Evolutionary conservation across 164 flowering plant genomes (phyloP), one percentile per base, ranked within the genome.

Genomic region (Vitis rupestris): DNA sequence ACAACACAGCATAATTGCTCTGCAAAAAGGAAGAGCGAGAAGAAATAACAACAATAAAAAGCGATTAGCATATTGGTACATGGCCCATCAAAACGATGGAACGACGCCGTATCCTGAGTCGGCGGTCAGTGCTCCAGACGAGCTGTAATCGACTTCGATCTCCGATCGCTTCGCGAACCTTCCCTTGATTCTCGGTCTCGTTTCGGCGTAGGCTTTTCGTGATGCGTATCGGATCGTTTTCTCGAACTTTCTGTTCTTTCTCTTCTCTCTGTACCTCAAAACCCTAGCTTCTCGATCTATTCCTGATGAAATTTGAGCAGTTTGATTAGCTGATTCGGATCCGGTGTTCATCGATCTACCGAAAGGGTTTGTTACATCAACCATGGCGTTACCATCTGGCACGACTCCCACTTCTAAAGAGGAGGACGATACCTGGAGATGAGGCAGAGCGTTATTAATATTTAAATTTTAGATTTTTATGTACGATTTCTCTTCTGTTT

Each of bases 151-250:
- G 1, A 66, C 60, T 9, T 78, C 88, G 4, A 68, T 56, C 47
- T 85, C 97, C 10, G 89, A 71, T 13, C 97, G 82, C 71, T 93
- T 95, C 4, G 96, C 99, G 71, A 95, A 95, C 76, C 99, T 75
- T 2, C 99, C 99, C 73, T 95, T 95, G 80, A 95, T 86, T 56
- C 99, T 75, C 3, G 99, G 99, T 75, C 99, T 72, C 10, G 87
- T 92, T 74, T 92, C 99, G 0, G 99, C 99, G 64, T 95, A 95
- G 0, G 99, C 99, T 70, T 95, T 95, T 37, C 99, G 69, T 0
- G 99, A 95, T 0, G 98, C 97, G 68, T 95, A 95, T 1, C 98
- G 84, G 66, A 95, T 91, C 50, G 97, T 95, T 85, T 95, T 95
- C 88, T 92, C 94, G 79, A 95, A 95, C 74, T 88, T 93, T 49